Evolutionary conservation across 73 alveolate genomes (phyloP).

Genomic region (Paramecium primaurelia): DNA sequence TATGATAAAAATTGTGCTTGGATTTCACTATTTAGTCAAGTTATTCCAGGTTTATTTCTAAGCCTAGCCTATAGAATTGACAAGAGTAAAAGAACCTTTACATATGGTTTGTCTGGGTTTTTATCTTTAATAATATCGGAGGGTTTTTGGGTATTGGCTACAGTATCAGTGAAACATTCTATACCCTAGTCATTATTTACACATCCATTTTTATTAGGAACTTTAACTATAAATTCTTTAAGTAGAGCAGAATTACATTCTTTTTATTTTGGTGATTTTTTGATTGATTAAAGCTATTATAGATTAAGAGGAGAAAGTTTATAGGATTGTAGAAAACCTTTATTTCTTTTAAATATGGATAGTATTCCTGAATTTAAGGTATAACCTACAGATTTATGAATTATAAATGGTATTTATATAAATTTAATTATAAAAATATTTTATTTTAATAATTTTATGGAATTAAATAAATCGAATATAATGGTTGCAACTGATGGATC

Average conservation of each 20-base stretch:
- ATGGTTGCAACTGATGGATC: constrained; percentile 46
- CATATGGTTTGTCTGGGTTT: background rate
- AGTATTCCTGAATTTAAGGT: background rate
- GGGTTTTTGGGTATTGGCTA: background rate
- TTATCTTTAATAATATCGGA: background rate
- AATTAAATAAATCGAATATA: constrained; percentile 5
- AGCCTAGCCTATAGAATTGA: background rate
- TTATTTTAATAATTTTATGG: background rate
- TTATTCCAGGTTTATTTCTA: background rate
- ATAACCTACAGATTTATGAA: background rate
- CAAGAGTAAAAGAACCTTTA: background rate
- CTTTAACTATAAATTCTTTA: background rate
- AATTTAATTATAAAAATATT: background rate
- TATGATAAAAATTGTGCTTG: constrained; percentile 18
- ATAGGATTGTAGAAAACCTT: background rate
- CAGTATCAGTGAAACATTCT: background rate
- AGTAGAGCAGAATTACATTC: background rate
- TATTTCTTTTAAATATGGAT: background rate
- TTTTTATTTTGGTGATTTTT: background rate
- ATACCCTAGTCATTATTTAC: background rate
- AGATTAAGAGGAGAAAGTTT: background rate
- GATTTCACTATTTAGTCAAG: background rate
- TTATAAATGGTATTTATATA: background rate
- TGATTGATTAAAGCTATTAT: background rate
- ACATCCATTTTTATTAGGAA: background rate